A percentile compares a stretch with the other conserved stretches of the same genome.
Evolutionary conservation across 441 rosid genomes (phyloP).

Genomic region (Metrosideros polymorpha): DNA sequence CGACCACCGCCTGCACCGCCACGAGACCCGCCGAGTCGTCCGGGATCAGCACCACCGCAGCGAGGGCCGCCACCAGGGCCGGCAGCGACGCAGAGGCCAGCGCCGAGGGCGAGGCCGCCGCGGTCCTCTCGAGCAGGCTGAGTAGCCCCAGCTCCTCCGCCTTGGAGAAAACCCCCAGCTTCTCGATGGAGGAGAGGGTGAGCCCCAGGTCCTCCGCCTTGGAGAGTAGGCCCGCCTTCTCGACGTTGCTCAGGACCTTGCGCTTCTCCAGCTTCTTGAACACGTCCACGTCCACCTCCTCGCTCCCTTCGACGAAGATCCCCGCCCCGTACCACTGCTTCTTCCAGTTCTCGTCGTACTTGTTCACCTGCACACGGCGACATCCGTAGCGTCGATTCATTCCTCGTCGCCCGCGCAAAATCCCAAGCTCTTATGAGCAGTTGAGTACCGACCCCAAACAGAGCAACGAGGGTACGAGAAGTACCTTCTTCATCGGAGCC

Average conservation of each 20-base stretch:
- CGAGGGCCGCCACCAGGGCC: conserved; percentile 54
- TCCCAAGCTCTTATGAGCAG: neutral
- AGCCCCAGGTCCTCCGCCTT: conserved; percentile 76
- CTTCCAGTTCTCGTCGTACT: conserved; percentile 53
- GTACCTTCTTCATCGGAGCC: conserved; percentile 75
- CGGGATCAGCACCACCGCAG: conserved; percentile 57
- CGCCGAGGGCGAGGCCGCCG: conserved; percentile 50
- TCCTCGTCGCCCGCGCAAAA: neutral
- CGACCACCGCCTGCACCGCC: conserved; percentile 56
- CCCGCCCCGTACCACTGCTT: conserved; percentile 95
- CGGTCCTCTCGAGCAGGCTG: conserved; percentile 63
- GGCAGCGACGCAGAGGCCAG: conserved; percentile 80
- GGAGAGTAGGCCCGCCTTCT: conserved; percentile 74
- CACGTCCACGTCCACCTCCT: conserved; percentile 72
- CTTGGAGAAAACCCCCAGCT: conserved; percentile 64
- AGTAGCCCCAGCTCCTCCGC: conserved; percentile 86
- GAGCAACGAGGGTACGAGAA: neutral
- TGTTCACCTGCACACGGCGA: conserved; percentile 48
- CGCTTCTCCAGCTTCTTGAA: conserved; percentile 85
- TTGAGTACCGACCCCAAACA: neutral
- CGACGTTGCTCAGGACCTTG: conserved; percentile 82
- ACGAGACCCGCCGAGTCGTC: conserved; percentile 71
- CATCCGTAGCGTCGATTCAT: neutral
- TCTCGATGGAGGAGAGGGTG: conserved; percentile 76
- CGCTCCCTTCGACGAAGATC: conserved; percentile 75